Percentiles rank a stretch among this genome's conserved stretches.
phyloP scores from a whole-genome alignment of 495 filamentous ascomycete species.

The Penicillium crystallinum region DNA sequence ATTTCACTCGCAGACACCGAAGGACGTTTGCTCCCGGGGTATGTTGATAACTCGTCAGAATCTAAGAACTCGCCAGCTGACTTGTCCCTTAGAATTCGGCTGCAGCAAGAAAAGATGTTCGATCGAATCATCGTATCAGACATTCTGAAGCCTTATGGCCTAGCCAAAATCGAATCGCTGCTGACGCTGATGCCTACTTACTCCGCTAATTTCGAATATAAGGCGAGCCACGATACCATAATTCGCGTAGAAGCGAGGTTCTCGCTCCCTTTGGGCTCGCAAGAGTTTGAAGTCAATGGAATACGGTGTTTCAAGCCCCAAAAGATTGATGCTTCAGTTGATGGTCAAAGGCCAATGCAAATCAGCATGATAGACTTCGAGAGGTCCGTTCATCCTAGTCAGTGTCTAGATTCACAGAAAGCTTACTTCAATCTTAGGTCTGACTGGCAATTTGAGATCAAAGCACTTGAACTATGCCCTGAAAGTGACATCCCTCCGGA shows the following conservation, averaged over 20 bases:
- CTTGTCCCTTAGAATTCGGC: conserved; percentile 15
- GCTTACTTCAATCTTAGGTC: conserved; percentile 20
- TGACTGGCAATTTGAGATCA: conserved; percentile 39
- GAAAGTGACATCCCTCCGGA: conserved; percentile 20
- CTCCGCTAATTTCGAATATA: conserved; percentile 43
- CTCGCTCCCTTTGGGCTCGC: conserved; percentile 12
- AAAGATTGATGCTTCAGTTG: conserved; percentile 8
- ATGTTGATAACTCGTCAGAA: neutral
- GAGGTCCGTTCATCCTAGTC: conserved; percentile 15
- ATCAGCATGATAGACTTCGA: conserved; percentile 32
- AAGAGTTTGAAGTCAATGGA: conserved; percentile 28
- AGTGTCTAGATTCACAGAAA: neutral
- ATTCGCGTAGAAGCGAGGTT: conserved; percentile 40
- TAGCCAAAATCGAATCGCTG: conserved; percentile 24
- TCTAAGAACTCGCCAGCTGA: neutral
- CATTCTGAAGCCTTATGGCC: conserved; percentile 46
- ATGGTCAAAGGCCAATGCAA: conserved; percentile 26
- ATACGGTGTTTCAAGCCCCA: conserved; percentile 33
- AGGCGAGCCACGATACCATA: conserved; percentile 16
- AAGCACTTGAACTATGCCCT: conserved; percentile 25
- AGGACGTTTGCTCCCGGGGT: conserved; percentile 2
- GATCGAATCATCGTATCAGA: conserved; percentile 22
- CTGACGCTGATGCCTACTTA: conserved; percentile 24
- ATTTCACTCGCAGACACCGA: neutral
- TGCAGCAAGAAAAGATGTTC: conserved; percentile 22